Percentiles rank a stretch among this genome's conserved stretches.
Evolutionary conservation across 768 basidiomycete species (phyloP).

Genomic region (Sporobolomyces roseus): DNA sequence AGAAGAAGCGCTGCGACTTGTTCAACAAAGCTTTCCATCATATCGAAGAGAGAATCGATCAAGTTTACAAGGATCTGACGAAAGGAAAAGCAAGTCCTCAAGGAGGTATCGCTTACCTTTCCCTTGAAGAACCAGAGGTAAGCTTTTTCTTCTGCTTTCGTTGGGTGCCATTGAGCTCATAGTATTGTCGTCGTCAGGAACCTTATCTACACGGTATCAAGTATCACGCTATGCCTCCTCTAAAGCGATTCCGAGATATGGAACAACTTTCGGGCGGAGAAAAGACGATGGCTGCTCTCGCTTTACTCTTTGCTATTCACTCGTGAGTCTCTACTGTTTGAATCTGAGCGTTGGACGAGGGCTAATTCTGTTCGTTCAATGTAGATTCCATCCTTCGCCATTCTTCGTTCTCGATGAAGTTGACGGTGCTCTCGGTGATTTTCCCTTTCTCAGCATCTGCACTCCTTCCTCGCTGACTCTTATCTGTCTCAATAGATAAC

Average conservation of each 20-base stretch:
- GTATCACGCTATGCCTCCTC: slow-evolving; percentile 99
- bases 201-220: slow-evolving; percentile 86
- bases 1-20: slow-evolving; percentile 67
- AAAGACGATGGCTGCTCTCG: slow-evolving; percentile 97
- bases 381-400: slow-evolving; percentile 88
- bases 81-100: slow-evolving; percentile 89
- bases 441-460: not conserved
- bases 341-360: not conserved
- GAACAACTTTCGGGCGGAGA: slow-evolving; percentile 97
- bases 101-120: slow-evolving; percentile 95
- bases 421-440: slow-evolving; percentile 70
- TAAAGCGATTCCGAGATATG: slow-evolving; percentile 99
- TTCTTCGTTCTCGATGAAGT: slow-evolving; percentile 99
- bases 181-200: slow-evolving; percentile 55
- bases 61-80: slow-evolving; percentile 95
- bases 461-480: not conserved
- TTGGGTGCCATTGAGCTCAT: not conserved
- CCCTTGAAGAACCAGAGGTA: slow-evolving; percentile 92
- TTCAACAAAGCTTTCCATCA: slow-evolving; percentile 97
- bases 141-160: not conserved
- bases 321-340: slow-evolving; percentile 56
- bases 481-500: slow-evolving; percentile 59
- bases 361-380: not conserved
- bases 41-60: slow-evolving; percentile 88
- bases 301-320: slow-evolving; percentile 92